These are phyloP conservation scores for Didymella sp. DNA, from an alignment of 2,329 filamentous ascomycete genomes.

Conservation along the genomic window DNA sequence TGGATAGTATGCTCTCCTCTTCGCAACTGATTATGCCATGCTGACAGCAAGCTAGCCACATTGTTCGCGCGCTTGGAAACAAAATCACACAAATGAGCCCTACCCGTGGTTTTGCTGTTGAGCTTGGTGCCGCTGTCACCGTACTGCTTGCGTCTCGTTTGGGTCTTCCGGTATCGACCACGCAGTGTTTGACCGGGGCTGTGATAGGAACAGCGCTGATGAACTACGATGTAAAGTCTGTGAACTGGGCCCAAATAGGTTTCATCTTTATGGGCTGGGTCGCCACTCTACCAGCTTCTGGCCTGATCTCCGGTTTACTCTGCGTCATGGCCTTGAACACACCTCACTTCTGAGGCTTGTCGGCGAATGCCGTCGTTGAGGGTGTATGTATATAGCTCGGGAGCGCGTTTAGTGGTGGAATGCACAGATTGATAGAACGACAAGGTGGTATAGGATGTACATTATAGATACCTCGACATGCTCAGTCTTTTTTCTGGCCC, in stretches of 20 bases:
- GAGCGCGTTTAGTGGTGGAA: no score
- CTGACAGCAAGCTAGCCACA: slow-evolving; percentile 50
- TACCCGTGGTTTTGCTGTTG: slow-evolving; percentile 55
- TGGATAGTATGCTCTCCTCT: slow-evolving; percentile 53
- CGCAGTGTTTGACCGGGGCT: slow-evolving; percentile 59
- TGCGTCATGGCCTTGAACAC: slow-evolving; percentile 54
- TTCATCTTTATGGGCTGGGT: slow-evolving; percentile 55
- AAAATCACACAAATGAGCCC: slow-evolving; percentile 67
- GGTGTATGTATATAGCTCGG: no score
- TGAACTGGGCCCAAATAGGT: slow-evolving; percentile 53
- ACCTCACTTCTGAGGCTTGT: slow-evolving; percentile 41
- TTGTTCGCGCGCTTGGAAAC: slow-evolving; percentile 68
- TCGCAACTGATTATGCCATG: background rate
- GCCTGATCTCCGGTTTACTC: slow-evolving; percentile 50
- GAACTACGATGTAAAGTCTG: slow-evolving; percentile 46
- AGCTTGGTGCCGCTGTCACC: slow-evolving; percentile 61
- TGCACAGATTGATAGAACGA: no score
- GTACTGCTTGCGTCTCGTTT: slow-evolving; percentile 69
- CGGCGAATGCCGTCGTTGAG: background rate
- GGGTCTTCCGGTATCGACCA: slow-evolving; percentile 68
- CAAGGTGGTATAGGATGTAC: no score
- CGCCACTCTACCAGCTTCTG: slow-evolving; percentile 52
- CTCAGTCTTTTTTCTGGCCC: no score
- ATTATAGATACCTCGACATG: no score
- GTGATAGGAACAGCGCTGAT: slow-evolving; percentile 37